phyloP scores from a whole-genome alignment of 2,329 filamentous ascomycete species.

The Ophiocordyceps sinensis region DNA sequence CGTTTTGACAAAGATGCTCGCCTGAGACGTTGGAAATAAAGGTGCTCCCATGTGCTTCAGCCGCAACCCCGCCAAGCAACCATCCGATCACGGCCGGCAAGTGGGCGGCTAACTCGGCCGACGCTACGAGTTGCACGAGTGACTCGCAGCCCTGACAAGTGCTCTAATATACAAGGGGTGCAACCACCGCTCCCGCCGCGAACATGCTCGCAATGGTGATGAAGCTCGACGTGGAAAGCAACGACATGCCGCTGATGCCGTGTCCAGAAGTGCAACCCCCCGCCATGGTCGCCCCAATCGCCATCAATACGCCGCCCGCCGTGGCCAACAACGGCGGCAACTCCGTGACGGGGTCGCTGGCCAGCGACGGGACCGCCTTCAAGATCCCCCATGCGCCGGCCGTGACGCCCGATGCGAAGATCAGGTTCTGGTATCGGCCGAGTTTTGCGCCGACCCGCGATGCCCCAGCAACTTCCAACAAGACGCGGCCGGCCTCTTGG shows the following conservation, averaged over 20 bases:
- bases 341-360: constrained; percentile 11
- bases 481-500: constrained; percentile 42
- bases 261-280: constrained; percentile 57
- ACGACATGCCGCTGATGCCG: constrained; percentile 52
- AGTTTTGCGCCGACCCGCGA: constrained; percentile 9
- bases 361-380: constrained; percentile 16
- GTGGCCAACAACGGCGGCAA: constrained; percentile 25
- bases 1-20: too few relatives aligned
- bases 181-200: constrained; percentile 26
- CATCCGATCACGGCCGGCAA: too few relatives aligned
- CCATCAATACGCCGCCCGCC: constrained; percentile 41
- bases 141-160: too few relatives aligned
- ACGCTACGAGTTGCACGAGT: too few relatives aligned
- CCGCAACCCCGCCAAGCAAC: too few relatives aligned
- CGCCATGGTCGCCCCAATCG: constrained; percentile 44
- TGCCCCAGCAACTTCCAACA: constrained; percentile 28
- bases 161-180: constrained; percentile 12
- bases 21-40: too few relatives aligned
- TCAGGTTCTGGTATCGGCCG: constrained; percentile 25
- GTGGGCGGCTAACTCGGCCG: too few relatives aligned
- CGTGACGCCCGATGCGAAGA: constrained; percentile 38
- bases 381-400: constrained; percentile 28
- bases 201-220: constrained; percentile 46
- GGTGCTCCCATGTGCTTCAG: too few relatives aligned
- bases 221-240: constrained; percentile 46